phyloP scores from a whole-genome alignment of 208 protist species.

The Trypanosoma boissoni region DNA sequence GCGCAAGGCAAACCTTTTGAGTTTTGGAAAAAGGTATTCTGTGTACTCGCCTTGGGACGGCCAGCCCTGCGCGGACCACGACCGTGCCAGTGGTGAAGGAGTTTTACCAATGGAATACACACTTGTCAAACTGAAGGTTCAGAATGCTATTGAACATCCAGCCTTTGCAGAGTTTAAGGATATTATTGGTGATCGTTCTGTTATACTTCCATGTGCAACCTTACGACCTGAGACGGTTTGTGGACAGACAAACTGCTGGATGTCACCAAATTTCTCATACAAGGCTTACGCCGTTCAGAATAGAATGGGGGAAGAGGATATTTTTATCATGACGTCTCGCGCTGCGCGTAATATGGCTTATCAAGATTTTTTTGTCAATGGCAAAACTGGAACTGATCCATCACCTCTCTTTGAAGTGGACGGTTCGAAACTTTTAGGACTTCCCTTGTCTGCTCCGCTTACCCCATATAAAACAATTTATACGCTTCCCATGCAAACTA shows the following conservation, averaged over 20 bases:
- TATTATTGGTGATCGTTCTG: conserved; percentile 54
- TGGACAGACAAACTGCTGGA: conserved; percentile 99
- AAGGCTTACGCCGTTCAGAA: conserved; percentile 91
- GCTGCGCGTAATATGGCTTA: conserved; percentile 95
- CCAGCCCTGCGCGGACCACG: conserved; percentile 99
- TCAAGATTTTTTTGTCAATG: conserved; percentile 92
- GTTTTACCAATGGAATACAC: conserved; percentile 98
- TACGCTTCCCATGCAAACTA: conserved; percentile 97
- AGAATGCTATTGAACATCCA: conserved; percentile 73
- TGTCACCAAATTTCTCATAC: conserved; percentile 96
- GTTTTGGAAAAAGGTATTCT: conserved; percentile 97
- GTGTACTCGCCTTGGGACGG: conserved; percentile 98
- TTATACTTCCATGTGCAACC: conserved; percentile 98
- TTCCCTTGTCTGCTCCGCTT: conserved; percentile 92
- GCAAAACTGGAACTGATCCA: conserved; percentile 68
- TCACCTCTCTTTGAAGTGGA: conserved; percentile 85
- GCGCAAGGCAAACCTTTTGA: conserved; percentile 88
- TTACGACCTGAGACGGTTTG: conserved; percentile 99
- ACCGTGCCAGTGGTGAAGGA: conserved; percentile 97
- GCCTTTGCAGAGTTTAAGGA: conserved; percentile 60
- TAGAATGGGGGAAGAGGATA: conserved; percentile 66
- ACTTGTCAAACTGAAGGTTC: conserved; percentile 95
- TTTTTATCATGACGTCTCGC: conserved; percentile 95
- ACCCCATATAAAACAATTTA: conserved; percentile 91
- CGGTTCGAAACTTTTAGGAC: conserved; percentile 93